Percentiles rank a stretch among this genome's conserved stretches.
Conservation (phyloP, 2,329 filamentous ascomycete genomes). For the Talaromyces sp. region DNA sequence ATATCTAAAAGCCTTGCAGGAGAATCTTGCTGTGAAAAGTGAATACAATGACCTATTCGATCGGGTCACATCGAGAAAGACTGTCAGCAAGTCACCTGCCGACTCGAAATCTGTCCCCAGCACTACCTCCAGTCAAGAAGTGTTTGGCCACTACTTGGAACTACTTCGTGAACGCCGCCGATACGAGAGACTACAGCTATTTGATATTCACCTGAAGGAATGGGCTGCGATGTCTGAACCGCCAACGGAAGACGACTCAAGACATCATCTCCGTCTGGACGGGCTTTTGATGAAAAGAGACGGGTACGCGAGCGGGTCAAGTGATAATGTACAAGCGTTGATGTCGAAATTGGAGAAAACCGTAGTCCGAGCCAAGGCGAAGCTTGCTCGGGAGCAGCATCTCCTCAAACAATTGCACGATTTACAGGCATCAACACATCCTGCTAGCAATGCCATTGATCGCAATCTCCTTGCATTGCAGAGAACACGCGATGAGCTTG, state of each 20-base stretch:
- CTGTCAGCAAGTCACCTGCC: background rate
- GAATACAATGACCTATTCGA: constrained; percentile 36
- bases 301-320: constrained; percentile 10
- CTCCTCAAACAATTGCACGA: constrained; percentile 33
- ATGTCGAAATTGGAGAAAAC: constrained; percentile 39
- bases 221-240: constrained; percentile 25
- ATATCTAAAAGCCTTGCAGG: constrained; percentile 47
- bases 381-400: constrained; percentile 35
- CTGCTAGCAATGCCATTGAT: constrained; percentile 6
- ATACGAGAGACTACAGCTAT: constrained; percentile 46
- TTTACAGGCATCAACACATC: constrained; percentile 18
- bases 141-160: constrained; percentile 39
- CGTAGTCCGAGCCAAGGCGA: constrained; percentile 35
- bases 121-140: constrained; percentile 20
- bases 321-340: constrained; percentile 31
- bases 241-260: constrained; percentile 13
- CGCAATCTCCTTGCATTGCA: constrained; percentile 37
- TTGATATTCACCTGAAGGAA: constrained; percentile 45
- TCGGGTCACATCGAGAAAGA: constrained; percentile 28
- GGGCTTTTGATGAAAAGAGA: constrained; percentile 15
- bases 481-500: constrained; percentile 47
- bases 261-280: constrained; percentile 21
- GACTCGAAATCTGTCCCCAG: background rate
- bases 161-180: constrained; percentile 46
- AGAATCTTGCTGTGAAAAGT: constrained; percentile 39